Base-by-base conservation (phyloP, 176 grass and related monocot species). In the Juncus effusus region DNA sequence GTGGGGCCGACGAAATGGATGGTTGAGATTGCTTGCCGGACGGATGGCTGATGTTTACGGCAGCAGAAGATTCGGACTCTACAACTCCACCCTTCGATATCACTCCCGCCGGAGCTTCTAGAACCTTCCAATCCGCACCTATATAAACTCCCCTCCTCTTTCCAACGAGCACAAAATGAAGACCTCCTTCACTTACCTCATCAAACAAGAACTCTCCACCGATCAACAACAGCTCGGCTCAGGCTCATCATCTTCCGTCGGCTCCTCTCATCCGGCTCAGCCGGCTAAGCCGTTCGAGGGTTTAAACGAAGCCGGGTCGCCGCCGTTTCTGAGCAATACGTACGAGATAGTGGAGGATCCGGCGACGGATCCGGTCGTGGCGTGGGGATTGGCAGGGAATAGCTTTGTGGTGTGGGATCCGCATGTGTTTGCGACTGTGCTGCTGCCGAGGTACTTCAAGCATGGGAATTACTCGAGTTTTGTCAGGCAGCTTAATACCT, bases 391-490 rank as follows among this genome's bases (percentile, higher is more conserved):
- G 14, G 66, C 65, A 3, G 84, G 81, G 1, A 93, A 88, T 65
- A 88, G 81, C 75, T 93, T 93, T 51, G 81, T 93, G 2, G 89
- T 88, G 41, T 88, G 89, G 89, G 89, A 93, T 15, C 75, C 84
- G n/a, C 84, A 88, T 69, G 61, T 67, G 44, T 93, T 93, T 60
- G 78, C 89, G 52, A 78, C 82, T 6, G 42, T 45, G 28, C 67
- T 93, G 41, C 78, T 93, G 65, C 89, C 89, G 35, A 82, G 81
- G 49, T 78, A 88, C 62, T 93, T 93, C 89, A 93, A 93, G 78
- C 89, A 93, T 77, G 53, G 13, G 53, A 93, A 93, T 63, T 93
- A 87, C 84, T 93, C 84, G 65, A 93, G 89, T 75, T 93, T 93
- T 66, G 89, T 93, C 39, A 63, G 89, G 5, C 89, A 93, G 85